Evolutionary conservation across 352 stramenopile species (phyloP).

Genomic region (Halophytophthora batemanensis): DNA sequence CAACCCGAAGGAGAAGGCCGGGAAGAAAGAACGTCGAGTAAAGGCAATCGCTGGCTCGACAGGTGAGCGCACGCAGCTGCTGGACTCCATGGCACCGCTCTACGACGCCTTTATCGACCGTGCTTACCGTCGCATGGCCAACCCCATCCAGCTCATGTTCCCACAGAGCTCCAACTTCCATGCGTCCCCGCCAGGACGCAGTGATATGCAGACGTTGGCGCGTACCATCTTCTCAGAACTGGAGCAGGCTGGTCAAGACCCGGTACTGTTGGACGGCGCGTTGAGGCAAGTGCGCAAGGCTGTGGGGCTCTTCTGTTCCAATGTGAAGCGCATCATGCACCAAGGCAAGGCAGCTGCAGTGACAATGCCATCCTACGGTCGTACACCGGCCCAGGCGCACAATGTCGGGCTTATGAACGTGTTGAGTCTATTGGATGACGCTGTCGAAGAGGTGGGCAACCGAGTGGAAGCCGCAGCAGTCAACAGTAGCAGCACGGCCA

Average conservation of each 20-base stretch:
- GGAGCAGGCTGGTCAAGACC: constrained; percentile 60
- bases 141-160: constrained; percentile 87
- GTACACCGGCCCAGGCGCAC: constrained; percentile 69
- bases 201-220: constrained; percentile 80
- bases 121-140: constrained; percentile 56
- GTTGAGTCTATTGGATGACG: constrained; percentile 61
- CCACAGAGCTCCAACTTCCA: constrained; percentile 82
- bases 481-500: constrained; percentile 11
- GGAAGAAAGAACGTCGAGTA: constrained; percentile 6
- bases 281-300: constrained; percentile 63
- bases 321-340: constrained; percentile 74
- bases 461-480: constrained; percentile 29
- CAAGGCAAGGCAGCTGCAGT: constrained; percentile 46
- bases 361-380: constrained; percentile 45
- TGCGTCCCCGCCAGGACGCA: constrained; percentile 70
- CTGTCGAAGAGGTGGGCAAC: constrained; percentile 48
- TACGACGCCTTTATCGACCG: constrained; percentile 71
- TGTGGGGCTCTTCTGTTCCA: constrained; percentile 64
- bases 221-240: constrained; percentile 71
- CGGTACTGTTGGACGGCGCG: constrained; percentile 48
- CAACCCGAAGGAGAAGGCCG: neutral
- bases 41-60: constrained; percentile 36
- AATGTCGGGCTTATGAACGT: constrained; percentile 77
- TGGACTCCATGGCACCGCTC: constrained; percentile 68
- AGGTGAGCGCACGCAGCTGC: constrained; percentile 56